phyloP scores from a whole-genome alignment of 768 basidiomycete species.

The Pisolithus orientalis region DNA sequence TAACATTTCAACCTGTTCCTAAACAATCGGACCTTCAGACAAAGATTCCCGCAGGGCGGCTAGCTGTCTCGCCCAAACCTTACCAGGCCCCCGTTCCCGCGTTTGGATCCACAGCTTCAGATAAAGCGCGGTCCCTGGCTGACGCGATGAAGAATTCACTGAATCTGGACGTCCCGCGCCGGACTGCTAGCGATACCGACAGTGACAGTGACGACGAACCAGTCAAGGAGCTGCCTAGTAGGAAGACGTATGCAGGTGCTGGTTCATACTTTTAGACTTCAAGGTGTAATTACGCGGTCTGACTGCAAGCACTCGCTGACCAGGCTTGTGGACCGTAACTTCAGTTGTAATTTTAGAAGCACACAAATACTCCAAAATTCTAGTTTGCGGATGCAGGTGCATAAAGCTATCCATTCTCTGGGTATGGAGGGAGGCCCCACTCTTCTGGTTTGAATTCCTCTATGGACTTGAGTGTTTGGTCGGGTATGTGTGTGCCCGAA shows the following conservation, averaged over 20 bases:
- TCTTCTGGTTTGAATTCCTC: slow-evolving; percentile 74
- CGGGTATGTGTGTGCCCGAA: slow-evolving; percentile 44
- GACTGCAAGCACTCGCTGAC: background rate
- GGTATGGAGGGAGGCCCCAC: slow-evolving; percentile 78
- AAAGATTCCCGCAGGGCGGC: slow-evolving; percentile 73
- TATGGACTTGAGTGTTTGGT: slow-evolving; percentile 54
- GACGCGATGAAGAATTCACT: background rate
- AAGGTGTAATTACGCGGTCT: background rate
- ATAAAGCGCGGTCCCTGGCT: background rate
- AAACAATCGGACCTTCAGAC: slow-evolving; percentile 66
- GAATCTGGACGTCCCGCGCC: background rate
- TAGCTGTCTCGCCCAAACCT: slow-evolving; percentile 62
- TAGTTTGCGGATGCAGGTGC: background rate
- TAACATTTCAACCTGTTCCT: slow-evolving; percentile 86
- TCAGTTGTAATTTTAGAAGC: background rate
- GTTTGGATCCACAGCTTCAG: slow-evolving; percentile 66
- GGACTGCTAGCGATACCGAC: background rate
- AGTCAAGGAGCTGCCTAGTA: slow-evolving; percentile 1
- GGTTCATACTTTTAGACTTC: slow-evolving; percentile 37
- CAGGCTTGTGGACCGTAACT: background rate
- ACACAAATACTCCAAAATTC: background rate
- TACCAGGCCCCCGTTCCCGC: slow-evolving; percentile 60
- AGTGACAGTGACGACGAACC: slow-evolving; percentile 21
- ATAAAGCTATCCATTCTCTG: slow-evolving; percentile 5
- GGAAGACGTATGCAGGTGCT: slow-evolving; percentile 32